phyloP scores from a whole-genome alignment of 1,139 yeast species.

The Kazachstania sp. region DNA sequence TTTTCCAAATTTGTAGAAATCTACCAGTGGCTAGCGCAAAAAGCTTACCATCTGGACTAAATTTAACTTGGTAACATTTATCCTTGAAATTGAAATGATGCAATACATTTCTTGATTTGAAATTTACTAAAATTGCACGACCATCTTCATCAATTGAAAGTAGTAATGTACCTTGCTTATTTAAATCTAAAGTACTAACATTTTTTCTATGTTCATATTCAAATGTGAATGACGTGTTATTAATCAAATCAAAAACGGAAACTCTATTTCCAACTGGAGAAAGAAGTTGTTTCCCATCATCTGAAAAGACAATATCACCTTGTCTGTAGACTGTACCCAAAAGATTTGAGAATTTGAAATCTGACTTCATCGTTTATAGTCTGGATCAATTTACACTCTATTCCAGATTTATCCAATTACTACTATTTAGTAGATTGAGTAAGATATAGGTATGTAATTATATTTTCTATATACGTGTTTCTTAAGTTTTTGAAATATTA shows the following conservation, averaged over 20 bases:
- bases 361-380: slow-evolving; percentile 39
- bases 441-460: no score
- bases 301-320: slow-evolving; percentile 81
- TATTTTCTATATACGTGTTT: no score
- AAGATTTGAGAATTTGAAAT: slow-evolving; percentile 67
- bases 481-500: not conserved
- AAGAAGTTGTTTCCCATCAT: slow-evolving; percentile 73
- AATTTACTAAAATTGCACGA: slow-evolving; percentile 84
- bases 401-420: no score
- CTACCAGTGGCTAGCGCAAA: slow-evolving; percentile 83
- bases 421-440: no score
- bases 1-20: slow-evolving; percentile 87
- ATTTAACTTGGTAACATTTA: slow-evolving; percentile 60
- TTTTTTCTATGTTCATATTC: slow-evolving; percentile 89
- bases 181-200: slow-evolving; percentile 69
- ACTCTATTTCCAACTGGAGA: slow-evolving; percentile 96
- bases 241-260: slow-evolving; percentile 74
- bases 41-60: slow-evolving; percentile 81
- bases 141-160: slow-evolving; percentile 90
- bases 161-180: slow-evolving; percentile 70
- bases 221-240: slow-evolving; percentile 81
- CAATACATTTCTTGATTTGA: slow-evolving; percentile 72
- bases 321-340: slow-evolving; percentile 91
- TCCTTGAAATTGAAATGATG: slow-evolving; percentile 93
- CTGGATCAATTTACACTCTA: no score